Base-by-base conservation (phyloP, 495 filamentous ascomycete genomes). In the Xylaria palmicola region DNA sequence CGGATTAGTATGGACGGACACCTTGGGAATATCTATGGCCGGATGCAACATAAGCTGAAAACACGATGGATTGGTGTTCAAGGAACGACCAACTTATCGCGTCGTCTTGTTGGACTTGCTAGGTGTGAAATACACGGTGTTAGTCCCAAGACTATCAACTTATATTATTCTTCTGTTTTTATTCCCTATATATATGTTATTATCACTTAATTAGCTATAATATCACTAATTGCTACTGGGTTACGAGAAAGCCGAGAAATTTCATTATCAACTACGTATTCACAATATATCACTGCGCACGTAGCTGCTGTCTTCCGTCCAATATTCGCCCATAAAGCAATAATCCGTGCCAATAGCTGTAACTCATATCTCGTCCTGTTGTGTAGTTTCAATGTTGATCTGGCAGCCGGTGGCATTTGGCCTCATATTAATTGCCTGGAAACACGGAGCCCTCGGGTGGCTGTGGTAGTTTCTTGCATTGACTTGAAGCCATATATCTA, bases 381-480 rank as follows among this genome's bases (percentile, higher is more conserved):
- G 43, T 37, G 34, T 59, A 59, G 34, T 37, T 39, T 26, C 36
- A 12, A 30, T 34, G 34, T 29, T 6, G 29, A 10, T 39, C 34
- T n/a, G n/a, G n/a, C 17, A 41, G 26, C n/a, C 7, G 8, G 17
- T 19, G 24, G 22, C 37, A 29, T 6, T 12, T 36, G 15, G 37
- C 6, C 9, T 39, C 19, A 41, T 15, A 45, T 61, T 63, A 71
- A 47, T 68, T 56, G 29, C 64, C 64, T 4, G 69, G 56, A 70
- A 88, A 97, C 57, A 84, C 91, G 47, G 88, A 86, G 44, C 93
- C 93, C 76, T 98, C 94, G 3, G 90, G 81, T 53, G 95, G 94
- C 72, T 98, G 94, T 13, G 91, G 88, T 12, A 98, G 84, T 77
- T 98, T 98, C 83, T 97, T 97, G 76, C 97, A 85, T 67, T 88